Percentiles rank a stretch among this genome's conserved stretches.
Conservation (phyloP, 768 basidiomycete species). For the Peribolospora kevripleyi region DNA sequence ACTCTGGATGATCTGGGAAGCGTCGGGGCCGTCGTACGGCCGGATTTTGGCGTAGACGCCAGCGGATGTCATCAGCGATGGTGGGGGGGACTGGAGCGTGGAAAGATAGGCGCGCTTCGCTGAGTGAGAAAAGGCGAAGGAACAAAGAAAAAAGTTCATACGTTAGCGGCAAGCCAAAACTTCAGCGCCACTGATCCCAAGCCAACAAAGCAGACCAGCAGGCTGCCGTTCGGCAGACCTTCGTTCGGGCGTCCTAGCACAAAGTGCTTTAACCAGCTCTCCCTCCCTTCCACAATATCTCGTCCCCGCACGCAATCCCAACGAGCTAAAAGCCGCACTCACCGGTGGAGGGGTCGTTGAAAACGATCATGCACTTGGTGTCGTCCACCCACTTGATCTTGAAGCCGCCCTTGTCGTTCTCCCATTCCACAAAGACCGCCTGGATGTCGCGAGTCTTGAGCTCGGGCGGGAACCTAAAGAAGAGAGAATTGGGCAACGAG, state of each 20-base stretch:
- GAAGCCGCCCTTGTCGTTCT: conserved; percentile 64
- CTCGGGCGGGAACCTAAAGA: conserved; percentile 81
- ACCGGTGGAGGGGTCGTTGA: conserved; percentile 74
- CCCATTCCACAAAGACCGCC: conserved; percentile 68
- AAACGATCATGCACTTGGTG: conserved; percentile 81
- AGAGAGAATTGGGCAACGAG: conserved; percentile 18
- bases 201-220: background rate
- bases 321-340: conserved; percentile 20
- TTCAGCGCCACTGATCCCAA: too few species aligned
- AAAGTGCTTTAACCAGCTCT: background rate
- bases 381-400: conserved; percentile 99
- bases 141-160: conserved; percentile 3
- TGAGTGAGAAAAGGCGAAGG: conserved; percentile 18
- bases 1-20: conserved; percentile 31
- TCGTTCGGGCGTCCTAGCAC: background rate
- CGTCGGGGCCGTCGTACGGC: conserved; percentile 88
- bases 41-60: conserved; percentile 23
- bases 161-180: too few species aligned
- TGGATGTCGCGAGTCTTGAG: conserved; percentile 97
- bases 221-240: background rate
- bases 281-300: background rate
- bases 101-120: conserved; percentile 85
- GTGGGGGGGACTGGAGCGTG: conserved; percentile 29
- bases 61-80: background rate
- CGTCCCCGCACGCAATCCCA: background rate